phyloP scores from a whole-genome alignment of 129 eudicot species.

The Apium graveolens region DNA sequence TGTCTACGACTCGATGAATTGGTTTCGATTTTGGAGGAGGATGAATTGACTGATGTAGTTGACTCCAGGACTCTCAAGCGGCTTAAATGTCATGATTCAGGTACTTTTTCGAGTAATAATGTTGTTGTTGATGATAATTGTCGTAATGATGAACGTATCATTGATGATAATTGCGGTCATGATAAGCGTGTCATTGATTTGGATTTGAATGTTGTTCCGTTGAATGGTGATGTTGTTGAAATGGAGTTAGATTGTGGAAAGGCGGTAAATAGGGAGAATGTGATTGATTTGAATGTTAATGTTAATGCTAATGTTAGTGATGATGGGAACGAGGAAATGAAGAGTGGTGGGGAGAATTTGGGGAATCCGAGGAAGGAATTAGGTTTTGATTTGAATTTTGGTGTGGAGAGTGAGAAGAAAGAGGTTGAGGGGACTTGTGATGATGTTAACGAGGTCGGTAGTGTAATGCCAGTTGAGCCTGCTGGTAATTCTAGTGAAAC shows the following conservation, averaged over 20 bases:
- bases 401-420: conserved; percentile 31
- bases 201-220: conserved; percentile 28
- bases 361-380: conserved; percentile 24
- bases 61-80: conserved; percentile 15
- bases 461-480: conserved; percentile 2
- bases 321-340: conserved; percentile 21
- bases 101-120: conserved; percentile 30
- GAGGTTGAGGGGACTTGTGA: conserved; percentile 5
- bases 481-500: conserved; percentile 5
- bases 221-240: background rate
- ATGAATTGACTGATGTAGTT: background rate
- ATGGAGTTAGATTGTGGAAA: conserved; percentile 15
- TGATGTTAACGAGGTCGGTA: background rate
- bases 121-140: conserved; percentile 11
- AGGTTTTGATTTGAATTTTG: conserved; percentile 71
- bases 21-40: conserved; percentile 20
- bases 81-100: conserved; percentile 2
- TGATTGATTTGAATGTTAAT: conserved; percentile 66
- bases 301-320: conserved; percentile 46
- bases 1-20: conserved; percentile 34
- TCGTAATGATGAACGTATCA: conserved; percentile 5
- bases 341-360: background rate
- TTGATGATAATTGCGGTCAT: background rate
- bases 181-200: conserved; percentile 8
- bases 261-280: conserved; percentile 11